phyloP scores from a whole-genome alignment of 768 basidiomycete species.

The Paxillus rubicundulus region DNA sequence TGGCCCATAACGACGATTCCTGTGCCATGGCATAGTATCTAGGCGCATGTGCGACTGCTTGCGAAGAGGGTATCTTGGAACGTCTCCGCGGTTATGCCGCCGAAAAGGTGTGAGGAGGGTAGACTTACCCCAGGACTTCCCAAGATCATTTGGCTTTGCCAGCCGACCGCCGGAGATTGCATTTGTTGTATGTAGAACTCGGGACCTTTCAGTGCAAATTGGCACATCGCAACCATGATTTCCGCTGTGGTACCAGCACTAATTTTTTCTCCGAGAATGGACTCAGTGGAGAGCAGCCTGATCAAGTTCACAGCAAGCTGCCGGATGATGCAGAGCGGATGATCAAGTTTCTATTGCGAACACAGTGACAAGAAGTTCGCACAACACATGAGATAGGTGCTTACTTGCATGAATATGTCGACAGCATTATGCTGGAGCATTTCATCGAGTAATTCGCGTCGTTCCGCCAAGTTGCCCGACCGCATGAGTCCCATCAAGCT shows the following conservation, averaged over 20 bases:
- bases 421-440: slow-evolving; percentile 21
- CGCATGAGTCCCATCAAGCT: slow-evolving; percentile 19
- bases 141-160: slow-evolving; percentile 6
- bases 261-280: slow-evolving; percentile 22
- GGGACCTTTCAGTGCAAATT: slow-evolving; percentile 25
- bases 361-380: too few species aligned
- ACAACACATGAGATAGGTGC: background rate
- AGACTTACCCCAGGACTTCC: background rate
- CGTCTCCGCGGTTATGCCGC: background rate
- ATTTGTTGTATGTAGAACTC: slow-evolving; percentile 20
- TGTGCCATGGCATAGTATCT: slow-evolving; percentile 29
- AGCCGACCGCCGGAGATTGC: slow-evolving; percentile 8
- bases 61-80: slow-evolving; percentile 13
- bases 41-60: slow-evolving; percentile 20
- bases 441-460: slow-evolving; percentile 22
- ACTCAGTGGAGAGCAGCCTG: slow-evolving; percentile 17
- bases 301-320: slow-evolving; percentile 18
- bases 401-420: slow-evolving; percentile 23
- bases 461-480: slow-evolving; percentile 18
- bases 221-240: slow-evolving; percentile 25
- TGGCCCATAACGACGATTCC: slow-evolving; percentile 8
- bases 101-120: background rate
- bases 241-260: slow-evolving; percentile 17
- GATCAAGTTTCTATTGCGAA: slow-evolving; percentile 18
- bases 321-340: slow-evolving; percentile 25